Base-by-base conservation (phyloP, 2,329 filamentous ascomycete species). In the Chaetomium sp. region DNA sequence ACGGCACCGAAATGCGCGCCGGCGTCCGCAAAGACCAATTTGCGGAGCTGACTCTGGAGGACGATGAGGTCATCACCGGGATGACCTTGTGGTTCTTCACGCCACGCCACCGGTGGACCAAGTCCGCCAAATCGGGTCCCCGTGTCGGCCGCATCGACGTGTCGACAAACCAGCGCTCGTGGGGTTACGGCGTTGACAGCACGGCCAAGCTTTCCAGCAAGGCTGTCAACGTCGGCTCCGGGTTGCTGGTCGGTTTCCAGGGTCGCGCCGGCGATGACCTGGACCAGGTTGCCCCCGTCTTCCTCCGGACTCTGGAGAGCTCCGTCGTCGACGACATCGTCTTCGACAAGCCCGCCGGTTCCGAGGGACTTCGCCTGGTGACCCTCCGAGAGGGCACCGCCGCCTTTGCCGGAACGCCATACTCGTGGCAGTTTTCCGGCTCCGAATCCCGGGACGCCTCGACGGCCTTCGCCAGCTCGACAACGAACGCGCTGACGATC, bases 181-280 rank as follows among this genome's bases (percentile, higher is more conserved):
- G 55, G 55, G 47, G 55, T 33, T 57, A 44, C 19, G 55, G 55
- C 1, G 52, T 53, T 33, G 55, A 50, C 27, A 38, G 48, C 46
- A 57, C 55, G 4, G 35, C 35, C 36, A n/a, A 11, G 32, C 47
- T 57, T 9, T 51, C 50, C 33, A 27, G 11, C 51, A 53, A 50
- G 42, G 55, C 43, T 2, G 55, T 54, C 11, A 12, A 48, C 43
- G 52, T 52, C 4, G 55, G 47, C n/a, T 57, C 55, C 6, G 55
- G 55, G 2, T 33, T 57, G 0, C 34, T 57, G 14, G 51, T 57
- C n/a, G 55, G 55, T 3, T 52, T 57, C 33, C 43, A 49, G 43
- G 55, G 55, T n/a, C 48, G 55, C 4, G 37, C 55, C 4, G 55
- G 52, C 5, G 37, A 51, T 27, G 43, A 45, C 4, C 32, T 57